These are phyloP conservation scores for Gastroboletus turbinatus DNA, from an alignment of 1,284 basidiomycete species.

Conservation along the genomic window DNA sequence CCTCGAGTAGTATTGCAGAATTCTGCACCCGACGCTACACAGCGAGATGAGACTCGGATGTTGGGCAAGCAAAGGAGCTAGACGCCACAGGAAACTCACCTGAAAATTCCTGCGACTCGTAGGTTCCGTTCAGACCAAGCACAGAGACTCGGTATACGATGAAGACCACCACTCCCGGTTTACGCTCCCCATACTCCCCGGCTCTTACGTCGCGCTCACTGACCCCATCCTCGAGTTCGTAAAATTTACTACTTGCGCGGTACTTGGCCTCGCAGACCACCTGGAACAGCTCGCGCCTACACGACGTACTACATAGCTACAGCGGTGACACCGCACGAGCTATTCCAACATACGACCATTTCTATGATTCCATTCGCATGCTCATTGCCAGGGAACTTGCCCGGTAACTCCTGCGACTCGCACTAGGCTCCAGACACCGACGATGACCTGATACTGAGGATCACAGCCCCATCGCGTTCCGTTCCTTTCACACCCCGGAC, in stretches of 20 bases:
- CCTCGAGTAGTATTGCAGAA: slow-evolving; percentile 76
- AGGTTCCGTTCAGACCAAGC: slow-evolving; percentile 63
- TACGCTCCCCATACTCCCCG: slow-evolving; percentile 86
- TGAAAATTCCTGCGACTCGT: slow-evolving; percentile 79
- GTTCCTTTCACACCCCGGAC: too few relatives aligned
- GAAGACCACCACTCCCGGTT: slow-evolving; percentile 62
- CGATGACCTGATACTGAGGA: too few relatives aligned
- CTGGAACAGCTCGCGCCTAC: too few relatives aligned
- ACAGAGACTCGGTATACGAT: slow-evolving; percentile 60
- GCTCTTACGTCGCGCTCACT: slow-evolving; percentile 73
- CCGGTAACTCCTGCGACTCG: too few relatives aligned
- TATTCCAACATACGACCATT: too few relatives aligned
- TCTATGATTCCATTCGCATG: too few relatives aligned
- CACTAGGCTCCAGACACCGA: too few relatives aligned
- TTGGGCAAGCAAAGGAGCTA: slow-evolving; percentile 67
- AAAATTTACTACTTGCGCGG: slow-evolving; percentile 86
- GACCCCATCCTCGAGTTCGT: slow-evolving; percentile 89
- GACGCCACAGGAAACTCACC: slow-evolving; percentile 77
- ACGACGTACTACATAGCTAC: too few relatives aligned
- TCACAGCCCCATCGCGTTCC: too few relatives aligned
- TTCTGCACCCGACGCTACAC: slow-evolving; percentile 60
- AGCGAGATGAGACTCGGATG: too few relatives aligned
- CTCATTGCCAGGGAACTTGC: too few relatives aligned
- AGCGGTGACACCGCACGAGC: too few relatives aligned
- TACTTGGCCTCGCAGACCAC: slow-evolving; percentile 79